Evolutionary conservation across 2,329 filamentous ascomycete species (phyloP), one percentile per base, ranked within the genome.

Genomic region (Penicillium hesseltinei): DNA sequence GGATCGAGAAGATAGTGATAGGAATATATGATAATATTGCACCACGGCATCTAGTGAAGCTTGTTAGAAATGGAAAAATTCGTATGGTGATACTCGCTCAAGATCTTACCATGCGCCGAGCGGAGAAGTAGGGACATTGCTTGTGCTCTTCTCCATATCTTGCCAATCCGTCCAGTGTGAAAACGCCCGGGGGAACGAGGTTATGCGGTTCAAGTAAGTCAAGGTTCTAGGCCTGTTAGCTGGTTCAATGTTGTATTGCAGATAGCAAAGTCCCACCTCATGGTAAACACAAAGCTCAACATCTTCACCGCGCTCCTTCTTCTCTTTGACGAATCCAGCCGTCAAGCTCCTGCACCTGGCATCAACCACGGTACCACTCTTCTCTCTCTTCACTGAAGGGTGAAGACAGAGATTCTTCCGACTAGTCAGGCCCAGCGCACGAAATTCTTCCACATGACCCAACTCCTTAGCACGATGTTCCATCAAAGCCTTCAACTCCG

Each of bases 11-110:
- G 84, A 71, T 99, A 99, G 75, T 99, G 94, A 71, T 99, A 99
- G 0, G 94, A 99, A 78, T 99, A 99, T 65, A 99, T 99, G 70
- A 99, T 97, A 71, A 99, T 92, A 73, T 99, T 97, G 82, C 94
- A 99, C 71, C 92, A 97, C 69, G 94, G 89, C 93, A 99, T 97
- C 89, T 92, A 63, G 15, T 44, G 17, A 31, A 33, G n/a, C 23
- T 49, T 9, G 58, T 71, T 62, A 73, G 68, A 44, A 57, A 46
- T 46, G 52, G 39, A 38, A 38, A 10, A 21, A 4, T 17, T 13
- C 11, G 31, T 21, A 31, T 43, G 3, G 2, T 8, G 25, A 21
- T 31, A 11, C 47, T 17, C 4, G 15, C 35, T 23, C 3, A 48
- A 17, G 38, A 38, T 35, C 80, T 69, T 75, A 91, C 89, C 94